Evolutionary conservation across 768 basidiomycete species (phyloP), one percentile per base, ranked within the genome.

Genomic region (Xerocomellus intermedius): DNA sequence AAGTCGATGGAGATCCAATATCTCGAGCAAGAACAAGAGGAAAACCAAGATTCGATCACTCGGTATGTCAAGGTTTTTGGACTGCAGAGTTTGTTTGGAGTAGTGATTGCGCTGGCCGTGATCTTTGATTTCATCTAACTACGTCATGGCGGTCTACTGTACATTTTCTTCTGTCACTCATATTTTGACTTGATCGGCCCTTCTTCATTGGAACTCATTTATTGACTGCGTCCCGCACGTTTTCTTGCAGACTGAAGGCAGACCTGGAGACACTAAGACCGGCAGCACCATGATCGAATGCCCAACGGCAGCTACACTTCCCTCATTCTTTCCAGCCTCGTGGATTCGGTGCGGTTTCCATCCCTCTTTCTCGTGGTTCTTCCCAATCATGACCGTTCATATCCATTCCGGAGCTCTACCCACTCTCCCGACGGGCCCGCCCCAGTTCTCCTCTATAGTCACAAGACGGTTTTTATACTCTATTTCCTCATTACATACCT

Each of bases 1-100:
- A 91, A 90, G 70, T 78, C 79, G 54, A 86, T 93, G 88, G 91
- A 93, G 73, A 86, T 92, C 43, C 78, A 83, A 60, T 89, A 85
- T 70, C 77, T 90, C 52, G 89, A 90, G 65, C 82, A 84, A 67
- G 89, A 91, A 24, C 83, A 87, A 65, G 89, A 91, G 39, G 91
- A 93, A 61, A 82, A 64, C 57, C 79, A 85, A 61, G 87, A 89
- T 64, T 80, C 84, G 55, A 85, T 91, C 53, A 84, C 84, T 65
- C 82, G 86, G 90, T 92, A 87, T 74, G 87, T 84, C 66, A 75
- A 73, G 66, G 73, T 81, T 62, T 84, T 83, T 72, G 76, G 79
- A 63, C 72, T 82, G 62, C 82, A 84, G 70, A 77, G 79, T 66
- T 81, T 83, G 59, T 69, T 81, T 58, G 78, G 77, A 63, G 78